Conservation (phyloP, 2,329 filamentous ascomycete species). For the Cladosporium sp. region DNA sequence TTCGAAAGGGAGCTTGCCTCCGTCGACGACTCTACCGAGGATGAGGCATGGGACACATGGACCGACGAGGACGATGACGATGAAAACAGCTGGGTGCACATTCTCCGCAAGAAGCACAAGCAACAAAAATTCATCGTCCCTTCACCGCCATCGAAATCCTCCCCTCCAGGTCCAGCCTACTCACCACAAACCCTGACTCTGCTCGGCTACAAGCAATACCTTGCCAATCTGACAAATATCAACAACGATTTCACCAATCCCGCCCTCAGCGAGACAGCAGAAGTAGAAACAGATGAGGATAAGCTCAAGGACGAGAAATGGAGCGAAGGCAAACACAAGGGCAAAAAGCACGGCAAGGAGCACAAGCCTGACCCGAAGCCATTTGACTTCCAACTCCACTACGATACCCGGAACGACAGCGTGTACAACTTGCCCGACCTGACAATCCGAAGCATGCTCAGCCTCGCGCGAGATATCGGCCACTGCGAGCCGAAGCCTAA, state of each 20-base stretch:
- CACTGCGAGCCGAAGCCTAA: conserved; percentile 38
- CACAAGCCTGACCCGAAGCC: conserved; percentile 55
- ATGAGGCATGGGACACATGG: conserved; percentile 4
- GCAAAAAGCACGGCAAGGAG: conserved; percentile 49
- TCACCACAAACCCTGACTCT: conserved; percentile 76
- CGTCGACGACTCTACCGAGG: conserved; percentile 12
- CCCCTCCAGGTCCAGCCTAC: conserved; percentile 84
- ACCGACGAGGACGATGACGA: conserved; percentile 7
- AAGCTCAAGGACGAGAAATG: conserved; percentile 43
- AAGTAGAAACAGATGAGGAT: conserved; percentile 22
- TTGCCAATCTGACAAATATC: conserved; percentile 84
- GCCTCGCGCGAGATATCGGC: conserved; percentile 76
- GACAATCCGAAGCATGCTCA: conserved; percentile 75
- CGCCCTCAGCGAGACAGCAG: neutral
- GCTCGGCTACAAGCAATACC: conserved; percentile 83
- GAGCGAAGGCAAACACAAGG: conserved; percentile 61
- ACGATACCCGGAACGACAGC: conserved; percentile 74
- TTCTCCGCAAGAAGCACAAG: conserved; percentile 49
- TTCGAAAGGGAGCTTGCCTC: neutral
- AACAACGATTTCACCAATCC: conserved; percentile 62
- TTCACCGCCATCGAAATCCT: conserved; percentile 64
- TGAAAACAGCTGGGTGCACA: conserved; percentile 35
- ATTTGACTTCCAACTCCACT: conserved; percentile 78
- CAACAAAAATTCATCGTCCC: conserved; percentile 55
- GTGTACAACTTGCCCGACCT: conserved; percentile 74